Evolutionary conservation across 2,329 filamentous ascomycete genomes (phyloP).

Genomic region (Harringtonia lauricola): DNA sequence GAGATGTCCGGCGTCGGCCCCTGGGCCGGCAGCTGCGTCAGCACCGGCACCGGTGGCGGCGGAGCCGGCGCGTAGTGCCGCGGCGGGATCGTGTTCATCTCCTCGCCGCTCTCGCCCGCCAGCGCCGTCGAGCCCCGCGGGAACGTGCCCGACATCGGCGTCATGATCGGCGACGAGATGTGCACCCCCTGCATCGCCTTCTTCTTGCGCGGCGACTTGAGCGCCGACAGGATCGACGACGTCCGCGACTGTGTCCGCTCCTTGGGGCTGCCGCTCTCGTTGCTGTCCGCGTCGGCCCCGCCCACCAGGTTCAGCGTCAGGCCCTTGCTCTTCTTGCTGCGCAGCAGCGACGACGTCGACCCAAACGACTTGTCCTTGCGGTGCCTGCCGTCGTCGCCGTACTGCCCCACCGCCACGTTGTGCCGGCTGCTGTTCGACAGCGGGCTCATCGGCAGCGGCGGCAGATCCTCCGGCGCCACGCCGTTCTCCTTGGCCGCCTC

Average conservation of each 20-base stretch:
- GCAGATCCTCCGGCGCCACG: conserved; percentile 30
- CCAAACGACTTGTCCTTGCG: conserved; percentile 12
- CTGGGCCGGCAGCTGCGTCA: too few relatives aligned
- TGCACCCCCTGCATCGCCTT: conserved; percentile 39
- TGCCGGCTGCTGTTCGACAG: not conserved
- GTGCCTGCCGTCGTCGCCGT: not conserved
- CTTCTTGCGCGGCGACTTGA: conserved; percentile 48
- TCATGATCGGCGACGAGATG: conserved; percentile 57
- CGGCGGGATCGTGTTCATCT: conserved; percentile 46
- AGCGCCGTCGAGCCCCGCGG: conserved; percentile 30
- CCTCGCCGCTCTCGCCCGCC: conserved; percentile 39
- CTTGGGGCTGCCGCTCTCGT: conserved; percentile 16
- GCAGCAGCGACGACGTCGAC: conserved; percentile 23
- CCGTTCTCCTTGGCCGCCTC: conserved; percentile 57
- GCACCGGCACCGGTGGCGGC: conserved; percentile 44
- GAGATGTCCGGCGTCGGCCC: conserved; percentile 36
- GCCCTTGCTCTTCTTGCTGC: conserved; percentile 37
- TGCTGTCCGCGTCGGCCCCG: not conserved
- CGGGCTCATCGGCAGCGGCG: conserved; percentile 22
- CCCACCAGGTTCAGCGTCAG: conserved; percentile 34
- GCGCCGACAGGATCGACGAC: conserved; percentile 48
- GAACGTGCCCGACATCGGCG: conserved; percentile 49
- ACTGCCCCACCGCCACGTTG: not conserved
- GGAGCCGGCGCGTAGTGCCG: conserved; percentile 46
- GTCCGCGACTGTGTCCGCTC: conserved; percentile 44